Conservation (phyloP, 225 moss, liverwort and hornwort species). For the Bryum argenteum region DNA sequence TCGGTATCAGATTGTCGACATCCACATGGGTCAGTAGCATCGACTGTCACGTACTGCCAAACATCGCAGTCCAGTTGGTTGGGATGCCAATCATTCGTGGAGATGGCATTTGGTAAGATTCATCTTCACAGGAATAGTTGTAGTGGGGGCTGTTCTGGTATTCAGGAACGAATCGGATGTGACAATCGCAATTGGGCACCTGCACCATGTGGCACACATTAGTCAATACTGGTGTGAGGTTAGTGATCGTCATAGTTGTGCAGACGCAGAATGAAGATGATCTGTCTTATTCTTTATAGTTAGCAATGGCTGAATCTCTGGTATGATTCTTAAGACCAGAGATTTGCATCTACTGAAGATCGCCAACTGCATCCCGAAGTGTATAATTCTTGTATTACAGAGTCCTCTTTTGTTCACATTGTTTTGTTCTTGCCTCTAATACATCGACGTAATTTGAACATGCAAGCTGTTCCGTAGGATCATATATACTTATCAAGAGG, state of each 20-base stretch:
- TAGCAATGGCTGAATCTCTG: neutral
- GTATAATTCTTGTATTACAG: neutral
- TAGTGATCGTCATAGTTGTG: neutral
- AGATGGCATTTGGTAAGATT: conserved; percentile 10
- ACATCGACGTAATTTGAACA: too few species aligned
- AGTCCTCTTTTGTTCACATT: conserved; percentile 8
- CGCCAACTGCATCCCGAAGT: neutral
- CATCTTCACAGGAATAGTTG: conserved; percentile 15
- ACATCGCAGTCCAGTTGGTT: conserved; percentile 18
- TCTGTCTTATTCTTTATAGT: conserved; percentile 13
- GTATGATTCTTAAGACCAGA: neutral
- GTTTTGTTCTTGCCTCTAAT: too few species aligned
- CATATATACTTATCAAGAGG: too few species aligned
- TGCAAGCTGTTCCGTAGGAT: too few species aligned
- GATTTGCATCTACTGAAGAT: conserved; percentile 2
- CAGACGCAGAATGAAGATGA: conserved; percentile 8
- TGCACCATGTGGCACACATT: conserved; percentile 9
- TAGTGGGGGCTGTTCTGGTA: neutral
- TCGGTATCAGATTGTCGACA: conserved; percentile 19
- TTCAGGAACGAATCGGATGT: neutral
- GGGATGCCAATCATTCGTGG: conserved; percentile 3
- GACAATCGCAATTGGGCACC: neutral
- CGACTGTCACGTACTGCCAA: conserved; percentile 3
- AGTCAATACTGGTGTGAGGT: neutral
- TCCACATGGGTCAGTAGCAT: conserved; percentile 9